A percentile compares a stretch with the other conserved stretches of the same genome.
These are phyloP conservation scores for Macrotyloma uniflorum DNA, from an alignment of 306 rosid genomes.

Conservation along the genomic window DNA sequence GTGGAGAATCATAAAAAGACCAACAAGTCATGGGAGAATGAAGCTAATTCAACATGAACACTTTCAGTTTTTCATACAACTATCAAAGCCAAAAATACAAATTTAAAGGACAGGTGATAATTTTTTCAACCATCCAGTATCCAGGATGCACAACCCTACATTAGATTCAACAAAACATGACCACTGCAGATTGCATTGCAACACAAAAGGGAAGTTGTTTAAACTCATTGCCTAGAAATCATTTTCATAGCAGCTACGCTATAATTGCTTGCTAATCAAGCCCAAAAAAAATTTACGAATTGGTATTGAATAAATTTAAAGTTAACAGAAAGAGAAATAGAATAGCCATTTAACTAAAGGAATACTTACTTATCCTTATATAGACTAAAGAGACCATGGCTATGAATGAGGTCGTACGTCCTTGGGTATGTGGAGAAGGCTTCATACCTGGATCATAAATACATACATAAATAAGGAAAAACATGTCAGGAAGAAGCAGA, in stretches of 20 bases:
- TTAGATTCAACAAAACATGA: conserved; percentile 27
- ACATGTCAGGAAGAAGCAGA: not conserved
- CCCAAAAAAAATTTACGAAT: conserved; percentile 1
- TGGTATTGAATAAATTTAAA: conserved; percentile 1
- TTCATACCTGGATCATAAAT: conserved; percentile 73
- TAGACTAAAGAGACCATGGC: conserved; percentile 78
- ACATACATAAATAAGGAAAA: not conserved
- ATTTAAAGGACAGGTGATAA: not conserved
- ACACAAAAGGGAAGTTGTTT: not conserved
- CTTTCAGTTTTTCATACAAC: not conserved
- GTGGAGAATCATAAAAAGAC: not conserved
- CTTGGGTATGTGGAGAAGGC: conserved; percentile 94
- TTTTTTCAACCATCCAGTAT: not conserved
- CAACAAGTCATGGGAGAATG: not conserved
- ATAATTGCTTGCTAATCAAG: conserved; percentile 3
- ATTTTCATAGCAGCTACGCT: conserved; percentile 20
- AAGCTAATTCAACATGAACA: not conserved
- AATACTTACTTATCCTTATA: conserved; percentile 78
- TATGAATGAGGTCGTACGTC: conserved; percentile 96
- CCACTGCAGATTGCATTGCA: not conserved
- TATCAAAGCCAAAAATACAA: not conserved
- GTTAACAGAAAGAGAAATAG: conserved; percentile 22
- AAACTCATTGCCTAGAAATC: conserved; percentile 13
- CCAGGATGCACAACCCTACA: not conserved
- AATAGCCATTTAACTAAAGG: conserved; percentile 9